Evolutionary conservation across 306 rosid genomes (phyloP), one percentile per base, ranked within the genome.

Genomic region (Quercus rubra): DNA sequence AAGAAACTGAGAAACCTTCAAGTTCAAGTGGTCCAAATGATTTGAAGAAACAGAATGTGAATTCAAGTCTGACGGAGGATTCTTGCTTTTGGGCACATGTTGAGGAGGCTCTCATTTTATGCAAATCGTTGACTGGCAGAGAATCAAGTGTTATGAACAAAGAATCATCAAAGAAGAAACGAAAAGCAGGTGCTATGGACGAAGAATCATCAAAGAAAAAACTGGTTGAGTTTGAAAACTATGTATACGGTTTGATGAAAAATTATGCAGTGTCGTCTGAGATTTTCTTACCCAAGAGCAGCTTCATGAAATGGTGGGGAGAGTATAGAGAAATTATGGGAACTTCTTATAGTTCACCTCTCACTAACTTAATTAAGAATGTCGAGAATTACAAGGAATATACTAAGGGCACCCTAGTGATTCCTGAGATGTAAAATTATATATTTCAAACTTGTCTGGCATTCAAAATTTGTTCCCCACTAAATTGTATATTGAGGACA

Each of bases 11-110:
- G 28, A 2, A 51, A 23, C 21, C 55, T 15, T 8, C 46, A 51
- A 54, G 0, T 15, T 11, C 46, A 55, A 54, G 0, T 6, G 17
- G 0, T 21, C 18, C 77, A 17, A 76, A 57, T 19, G 74, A 19
- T 3, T 2, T 10, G 30, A 81, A 68, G 7, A 83, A 12, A 23
- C 51, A 73, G 43, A 71, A 61, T 10, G 89, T 90, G 69, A 67
- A 71, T 9, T 41, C 76, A 19, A 77, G 62, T 77, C 75, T 90
- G 57, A 94, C 89, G 2, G 33, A 84, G 33, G 97, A 90, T 84
- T 89, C 97, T n/a, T 89, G 92, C 81, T 94, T 94, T 69, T 89
- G 96, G 96, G 92, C 89, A 33, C 56, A 61, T 6, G 94, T 92
- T 38, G 98, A 94, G 80, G 93, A 90, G 67, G 92, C 94, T 61